A percentile compares a stretch with the other conserved stretches of the same genome.
phyloP scores from a whole-genome alignment of 1,284 basidiomycete species.

The Leccinum pseudoinsigne region DNA sequence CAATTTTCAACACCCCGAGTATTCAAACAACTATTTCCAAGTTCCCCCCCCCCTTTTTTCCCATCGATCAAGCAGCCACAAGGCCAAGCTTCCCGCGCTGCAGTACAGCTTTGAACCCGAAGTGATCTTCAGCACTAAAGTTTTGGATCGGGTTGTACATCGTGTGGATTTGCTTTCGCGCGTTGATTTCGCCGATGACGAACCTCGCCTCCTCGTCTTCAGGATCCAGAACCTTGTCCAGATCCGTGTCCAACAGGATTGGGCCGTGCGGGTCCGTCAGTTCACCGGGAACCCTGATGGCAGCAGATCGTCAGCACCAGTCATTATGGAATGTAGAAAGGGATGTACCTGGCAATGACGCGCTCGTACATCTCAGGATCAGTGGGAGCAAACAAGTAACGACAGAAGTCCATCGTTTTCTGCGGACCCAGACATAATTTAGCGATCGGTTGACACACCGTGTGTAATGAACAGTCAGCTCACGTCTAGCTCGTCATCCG shows the following conservation, averaged over 20 bases:
- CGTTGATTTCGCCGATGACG: conserved; percentile 11
- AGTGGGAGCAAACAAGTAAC: not conserved
- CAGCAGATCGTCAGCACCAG: not conserved
- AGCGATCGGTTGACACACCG: not conserved
- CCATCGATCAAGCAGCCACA: too few relatives aligned
- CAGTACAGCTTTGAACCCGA: conserved; percentile 5
- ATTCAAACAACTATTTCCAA: not conserved
- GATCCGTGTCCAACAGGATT: conserved; percentile 13
- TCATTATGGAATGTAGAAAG: not conserved
- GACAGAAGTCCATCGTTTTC: not conserved
- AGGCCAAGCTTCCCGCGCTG: too few relatives aligned
- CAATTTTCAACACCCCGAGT: not conserved
- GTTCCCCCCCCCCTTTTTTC: too few relatives aligned
- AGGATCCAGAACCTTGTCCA: conserved; percentile 9
- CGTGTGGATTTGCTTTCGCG: conserved; percentile 20
- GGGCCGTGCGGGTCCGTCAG: conserved; percentile 19
- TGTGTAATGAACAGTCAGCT: not conserved
- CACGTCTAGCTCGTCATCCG: not conserved
- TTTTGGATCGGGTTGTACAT: conserved; percentile 22
- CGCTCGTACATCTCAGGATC: not conserved
- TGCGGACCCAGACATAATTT: not conserved
- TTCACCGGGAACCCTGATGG: conserved; percentile 14
- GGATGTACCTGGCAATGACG: not conserved
- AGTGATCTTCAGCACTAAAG: conserved; percentile 8
- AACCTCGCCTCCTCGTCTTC: conserved; percentile 24